Conservation (phyloP, 495 filamentous ascomycete genomes). For the Lasiosphaeris hirsuta region DNA sequence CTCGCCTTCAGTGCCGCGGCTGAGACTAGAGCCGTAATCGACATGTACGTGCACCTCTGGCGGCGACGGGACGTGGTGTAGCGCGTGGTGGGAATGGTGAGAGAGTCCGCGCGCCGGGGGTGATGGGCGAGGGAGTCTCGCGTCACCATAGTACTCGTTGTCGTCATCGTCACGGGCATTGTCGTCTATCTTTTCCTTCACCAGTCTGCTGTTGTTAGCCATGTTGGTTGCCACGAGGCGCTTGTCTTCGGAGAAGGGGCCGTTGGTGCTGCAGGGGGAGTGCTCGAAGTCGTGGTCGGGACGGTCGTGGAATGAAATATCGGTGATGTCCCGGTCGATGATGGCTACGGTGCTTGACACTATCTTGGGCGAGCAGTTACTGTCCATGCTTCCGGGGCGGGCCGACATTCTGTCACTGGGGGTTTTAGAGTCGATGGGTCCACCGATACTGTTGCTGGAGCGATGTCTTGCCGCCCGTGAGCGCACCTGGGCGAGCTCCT, state of each 20-base stretch:
- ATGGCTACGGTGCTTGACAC: conserved; percentile 22
- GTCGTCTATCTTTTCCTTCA: neutral
- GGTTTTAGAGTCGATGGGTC: neutral
- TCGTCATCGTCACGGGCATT: neutral
- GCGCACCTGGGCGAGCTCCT: conserved; percentile 15
- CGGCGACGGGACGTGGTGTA: conserved; percentile 3
- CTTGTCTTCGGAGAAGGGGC: conserved; percentile 12
- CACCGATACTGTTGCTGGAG: neutral
- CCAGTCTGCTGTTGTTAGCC: neutral
- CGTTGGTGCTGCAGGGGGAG: conserved; percentile 14
- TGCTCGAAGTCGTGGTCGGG: neutral
- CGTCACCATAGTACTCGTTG: neutral
- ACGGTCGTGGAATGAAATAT: conserved; percentile 17
- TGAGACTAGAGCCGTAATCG: conserved; percentile 22
- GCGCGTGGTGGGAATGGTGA: no score
- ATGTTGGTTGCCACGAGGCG: neutral
- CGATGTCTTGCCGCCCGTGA: neutral
- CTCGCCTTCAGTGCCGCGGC: conserved; percentile 7
- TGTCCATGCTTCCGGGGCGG: conserved; percentile 9
- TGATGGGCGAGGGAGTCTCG: no score
- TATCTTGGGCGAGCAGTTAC: conserved; percentile 12
- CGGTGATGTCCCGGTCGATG: conserved; percentile 16
- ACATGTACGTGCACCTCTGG: conserved; percentile 23
- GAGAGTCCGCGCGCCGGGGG: no score
- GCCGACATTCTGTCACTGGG: neutral